A percentile compares a stretch with the other conserved stretches of the same genome.
phyloP scores from a whole-genome alignment of 257 asterid genomes.

The Ballota nigra region DNA sequence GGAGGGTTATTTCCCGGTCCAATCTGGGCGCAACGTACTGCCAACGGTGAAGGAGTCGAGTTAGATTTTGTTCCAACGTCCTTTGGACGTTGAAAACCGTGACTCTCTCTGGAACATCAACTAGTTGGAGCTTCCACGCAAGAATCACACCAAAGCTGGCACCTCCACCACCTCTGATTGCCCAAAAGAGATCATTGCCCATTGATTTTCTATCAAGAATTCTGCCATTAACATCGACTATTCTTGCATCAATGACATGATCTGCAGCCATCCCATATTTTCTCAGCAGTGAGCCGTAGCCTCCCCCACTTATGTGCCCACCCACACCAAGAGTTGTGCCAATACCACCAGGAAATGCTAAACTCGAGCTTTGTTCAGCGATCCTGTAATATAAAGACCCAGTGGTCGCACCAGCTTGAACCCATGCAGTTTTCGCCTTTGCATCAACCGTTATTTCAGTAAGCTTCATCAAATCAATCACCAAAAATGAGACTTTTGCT shows the following conservation, averaged over 20 bases:
- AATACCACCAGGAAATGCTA: conserved; percentile 30
- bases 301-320: conserved; percentile 38
- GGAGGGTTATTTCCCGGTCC: conserved; percentile 13
- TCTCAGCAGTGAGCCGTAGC: conserved; percentile 31
- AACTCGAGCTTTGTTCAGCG: conserved; percentile 3
- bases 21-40: conserved; percentile 22
- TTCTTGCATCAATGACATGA: conserved; percentile 34
- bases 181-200: conserved; percentile 40
- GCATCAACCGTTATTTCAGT: conserved; percentile 11
- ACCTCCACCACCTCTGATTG: conserved; percentile 37
- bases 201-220: conserved; percentile 29
- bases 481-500: conserved; percentile 23
- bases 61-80: conserved; percentile 3
- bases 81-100: conserved; percentile 1
- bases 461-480: conserved; percentile 33
- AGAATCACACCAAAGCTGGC: conserved; percentile 34
- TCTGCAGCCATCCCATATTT: conserved; percentile 38
- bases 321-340: conserved; percentile 33
- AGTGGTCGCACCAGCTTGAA: conserved; percentile 32
- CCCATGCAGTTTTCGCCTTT: conserved; percentile 29
- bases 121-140: conserved; percentile 27
- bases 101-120: conserved; percentile 5
- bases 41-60: conserved; percentile 24
- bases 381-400: conserved; percentile 19
- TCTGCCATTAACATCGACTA: conserved; percentile 30